Evolutionary conservation across 2,329 filamentous ascomycete genomes (phyloP), one percentile per base, ranked within the genome.

Genomic region (Penicillium sp.): DNA sequence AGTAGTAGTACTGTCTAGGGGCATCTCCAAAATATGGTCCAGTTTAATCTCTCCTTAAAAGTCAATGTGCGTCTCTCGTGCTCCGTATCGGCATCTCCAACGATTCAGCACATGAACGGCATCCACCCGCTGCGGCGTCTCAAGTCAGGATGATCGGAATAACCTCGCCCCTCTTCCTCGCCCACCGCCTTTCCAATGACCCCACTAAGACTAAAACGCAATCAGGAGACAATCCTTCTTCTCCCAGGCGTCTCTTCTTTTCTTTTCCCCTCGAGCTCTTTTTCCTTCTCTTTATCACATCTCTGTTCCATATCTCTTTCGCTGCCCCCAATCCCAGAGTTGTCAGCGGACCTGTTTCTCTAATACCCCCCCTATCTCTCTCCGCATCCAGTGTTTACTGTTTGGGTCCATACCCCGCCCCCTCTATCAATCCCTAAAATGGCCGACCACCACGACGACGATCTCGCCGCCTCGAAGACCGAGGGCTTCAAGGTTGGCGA

Each of bases 401-500:
- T 47, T 33, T 49, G 59, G 47, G 56, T 66, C 56, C 41, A 46
- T 60, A 54, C 59, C 60, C 64, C 66, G 54, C 61, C 50, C 49
- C 35, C 18, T 55, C 60, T 59, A 59, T 53, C 56, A 64, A 55
- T 49, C 37, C 36, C 37, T 77, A 83, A 70, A 70, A 91, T 91
- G 89, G 83, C 87, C 67, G 84, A 87, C 70, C 81, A 85, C 73
- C 82, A 88, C 66, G 85, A 91, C 13, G 92, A 96, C 62, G 94
- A 98, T 73, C 87, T 94, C 68, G 83, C 90, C 78, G 89, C 92
- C 65, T 90, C 95, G 82, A 85, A 89, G 81, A 97, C 93, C 67
- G 89, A 93, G 81, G 94, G 94, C 76, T 98, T 97, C 89, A 97
- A 96, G 87, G 90, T 97, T 75, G 93, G 92, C 68, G 92, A 97